A percentile compares a stretch with the other conserved stretches of the same genome.
Conservation (phyloP, 306 rosid species). For the Cucumis cinereus region DNA sequence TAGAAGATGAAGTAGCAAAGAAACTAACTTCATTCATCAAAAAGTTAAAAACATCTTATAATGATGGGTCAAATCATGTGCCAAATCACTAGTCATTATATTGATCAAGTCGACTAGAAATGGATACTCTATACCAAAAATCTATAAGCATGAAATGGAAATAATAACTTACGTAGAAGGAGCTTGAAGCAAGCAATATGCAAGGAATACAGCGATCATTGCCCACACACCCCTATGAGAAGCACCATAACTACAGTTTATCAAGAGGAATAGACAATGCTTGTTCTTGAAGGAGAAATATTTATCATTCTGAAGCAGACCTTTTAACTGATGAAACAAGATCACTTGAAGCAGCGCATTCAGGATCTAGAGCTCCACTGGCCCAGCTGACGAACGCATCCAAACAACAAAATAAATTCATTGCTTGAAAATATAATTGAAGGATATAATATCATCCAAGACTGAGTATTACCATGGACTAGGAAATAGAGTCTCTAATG, state of each 20-base stretch:
- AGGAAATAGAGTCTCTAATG: conserved; percentile 11
- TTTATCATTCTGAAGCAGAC: conserved; percentile 20
- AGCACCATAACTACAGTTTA: conserved; percentile 5
- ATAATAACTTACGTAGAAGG: conserved; percentile 75
- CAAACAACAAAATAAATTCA: conserved; percentile 7
- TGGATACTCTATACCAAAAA: background rate
- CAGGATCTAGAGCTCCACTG: conserved; percentile 89
- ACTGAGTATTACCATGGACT: conserved; percentile 6
- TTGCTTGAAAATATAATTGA: background rate
- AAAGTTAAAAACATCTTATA: background rate
- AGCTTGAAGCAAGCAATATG: conserved; percentile 95
- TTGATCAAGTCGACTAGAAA: background rate
- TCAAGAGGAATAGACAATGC: background rate
- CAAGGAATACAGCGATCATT: conserved; percentile 94
- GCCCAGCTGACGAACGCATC: conserved; percentile 56
- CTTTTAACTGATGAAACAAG: conserved; percentile 88
- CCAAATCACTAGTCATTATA: background rate
- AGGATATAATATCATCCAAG: background rate
- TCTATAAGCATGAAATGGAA: background rate
- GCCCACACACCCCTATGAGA: conserved; percentile 93
- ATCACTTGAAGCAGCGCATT: conserved; percentile 74
- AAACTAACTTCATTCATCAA: background rate
- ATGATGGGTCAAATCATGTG: background rate
- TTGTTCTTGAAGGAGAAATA: background rate
- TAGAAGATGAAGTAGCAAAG: background rate